Conservation (phyloP, 805 yeast species). For the Candida coquimbonensis region DNA sequence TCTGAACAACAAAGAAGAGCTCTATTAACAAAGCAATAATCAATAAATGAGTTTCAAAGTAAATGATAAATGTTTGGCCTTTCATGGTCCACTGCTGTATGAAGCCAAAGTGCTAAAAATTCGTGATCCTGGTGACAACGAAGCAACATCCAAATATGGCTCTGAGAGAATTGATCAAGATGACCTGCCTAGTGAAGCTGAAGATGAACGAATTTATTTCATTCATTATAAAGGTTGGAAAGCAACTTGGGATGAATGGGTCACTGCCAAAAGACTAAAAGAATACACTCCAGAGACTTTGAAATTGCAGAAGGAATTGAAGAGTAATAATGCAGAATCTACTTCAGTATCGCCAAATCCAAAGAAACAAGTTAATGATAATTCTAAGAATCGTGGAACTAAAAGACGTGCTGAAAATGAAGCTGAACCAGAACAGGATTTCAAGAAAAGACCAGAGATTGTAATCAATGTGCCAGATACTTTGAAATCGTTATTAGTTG, state of each 20-base stretch:
- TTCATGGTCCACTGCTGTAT: slow-evolving; percentile 84
- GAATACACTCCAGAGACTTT: slow-evolving; percentile 64
- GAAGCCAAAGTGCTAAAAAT: slow-evolving; percentile 74
- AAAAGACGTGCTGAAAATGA: slow-evolving; percentile 25
- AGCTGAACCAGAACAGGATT: slow-evolving; percentile 25
- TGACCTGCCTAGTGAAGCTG: slow-evolving; percentile 30
- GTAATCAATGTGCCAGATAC: slow-evolving; percentile 52
- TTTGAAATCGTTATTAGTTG: slow-evolving; percentile 67
- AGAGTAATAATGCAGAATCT: slow-evolving; percentile 35
- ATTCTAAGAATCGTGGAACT: slow-evolving; percentile 7
- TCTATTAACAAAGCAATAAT: background rate
- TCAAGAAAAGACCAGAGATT: slow-evolving; percentile 32
- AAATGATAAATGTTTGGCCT: slow-evolving; percentile 56
- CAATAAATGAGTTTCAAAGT: slow-evolving; percentile 4
- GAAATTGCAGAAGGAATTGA: slow-evolving; percentile 53
- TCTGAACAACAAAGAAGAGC: too few species aligned
- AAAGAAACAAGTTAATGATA: slow-evolving; percentile 11
- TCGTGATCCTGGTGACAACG: slow-evolving; percentile 46
- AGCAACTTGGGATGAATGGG: slow-evolving; percentile 96
- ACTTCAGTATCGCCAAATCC: slow-evolving; percentile 15
- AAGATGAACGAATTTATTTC: slow-evolving; percentile 41
- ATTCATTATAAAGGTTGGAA: slow-evolving; percentile 97
- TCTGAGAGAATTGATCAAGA: slow-evolving; percentile 23
- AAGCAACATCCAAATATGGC: slow-evolving; percentile 35
- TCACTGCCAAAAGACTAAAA: slow-evolving; percentile 57